A percentile compares a stretch with the other conserved stretches of the same genome.
phyloP scores from a whole-genome alignment of 768 basidiomycete genomes.

The Amanita muscaria region DNA sequence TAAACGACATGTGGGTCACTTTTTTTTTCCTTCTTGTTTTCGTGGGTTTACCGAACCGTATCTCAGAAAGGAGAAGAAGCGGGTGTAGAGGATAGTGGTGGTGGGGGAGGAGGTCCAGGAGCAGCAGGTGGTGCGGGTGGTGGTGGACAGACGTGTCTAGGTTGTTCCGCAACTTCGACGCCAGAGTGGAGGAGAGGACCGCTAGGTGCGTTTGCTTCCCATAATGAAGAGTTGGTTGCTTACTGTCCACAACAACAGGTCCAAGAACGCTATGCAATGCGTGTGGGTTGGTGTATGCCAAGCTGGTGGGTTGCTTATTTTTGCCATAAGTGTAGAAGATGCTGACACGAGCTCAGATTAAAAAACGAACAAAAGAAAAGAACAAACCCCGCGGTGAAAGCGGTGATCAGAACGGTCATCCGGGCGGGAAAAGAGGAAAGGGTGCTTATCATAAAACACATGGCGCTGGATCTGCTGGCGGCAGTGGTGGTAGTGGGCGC shows the following conservation, averaged over 20 bases:
- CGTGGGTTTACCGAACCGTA: slow-evolving; percentile 1
- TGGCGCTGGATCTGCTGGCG: too few relatives aligned
- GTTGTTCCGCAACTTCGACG: slow-evolving; percentile 76
- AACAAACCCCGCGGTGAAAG: slow-evolving; percentile 11
- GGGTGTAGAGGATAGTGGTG: slow-evolving; percentile 41
- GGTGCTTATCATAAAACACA: not conserved
- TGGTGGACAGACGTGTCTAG: slow-evolving; percentile 70
- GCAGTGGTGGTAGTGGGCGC: too few relatives aligned
- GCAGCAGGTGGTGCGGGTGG: slow-evolving; percentile 36
- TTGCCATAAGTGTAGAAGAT: too few relatives aligned
- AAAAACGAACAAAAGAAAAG: slow-evolving; percentile 25
- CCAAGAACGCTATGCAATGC: slow-evolving; percentile 81
- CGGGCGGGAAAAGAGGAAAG: slow-evolving; percentile 7
- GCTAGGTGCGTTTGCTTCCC: slow-evolving; percentile 44
- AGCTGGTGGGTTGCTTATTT: slow-evolving; percentile 50
- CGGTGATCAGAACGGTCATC: slow-evolving; percentile 4
- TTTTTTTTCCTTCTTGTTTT: slow-evolving; percentile 2
- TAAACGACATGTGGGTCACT: slow-evolving; percentile 13
- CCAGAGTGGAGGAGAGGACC: slow-evolving; percentile 85
- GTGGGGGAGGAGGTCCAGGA: slow-evolving; percentile 12
- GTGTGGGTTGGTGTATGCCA: slow-evolving; percentile 81
- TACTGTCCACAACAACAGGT: slow-evolving; percentile 32
- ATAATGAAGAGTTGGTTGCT: slow-evolving; percentile 11
- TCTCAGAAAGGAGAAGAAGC: slow-evolving; percentile 11
- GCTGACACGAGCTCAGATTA: too few relatives aligned